phyloP scores from a whole-genome alignment of 2,329 filamentous ascomycete species.

The Fusarium sulawesiense region DNA sequence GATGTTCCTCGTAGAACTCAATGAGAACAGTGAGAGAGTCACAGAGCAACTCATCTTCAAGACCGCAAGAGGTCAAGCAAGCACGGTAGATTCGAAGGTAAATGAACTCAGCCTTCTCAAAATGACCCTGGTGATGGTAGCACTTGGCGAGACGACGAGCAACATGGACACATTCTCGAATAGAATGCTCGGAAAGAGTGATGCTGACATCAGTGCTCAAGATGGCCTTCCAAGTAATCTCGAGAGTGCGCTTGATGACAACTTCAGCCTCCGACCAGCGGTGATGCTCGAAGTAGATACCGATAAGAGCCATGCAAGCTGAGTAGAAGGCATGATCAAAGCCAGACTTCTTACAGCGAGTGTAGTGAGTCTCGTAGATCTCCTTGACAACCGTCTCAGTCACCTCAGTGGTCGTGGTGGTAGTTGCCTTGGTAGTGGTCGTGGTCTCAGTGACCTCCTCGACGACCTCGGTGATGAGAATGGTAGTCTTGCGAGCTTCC shows the following conservation, averaged over 20 bases:
- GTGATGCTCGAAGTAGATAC: slow-evolving; percentile 47
- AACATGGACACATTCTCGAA: slow-evolving; percentile 49
- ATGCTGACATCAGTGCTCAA: slow-evolving; percentile 47
- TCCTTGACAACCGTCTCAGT: slow-evolving; percentile 52
- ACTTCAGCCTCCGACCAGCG: slow-evolving; percentile 53
- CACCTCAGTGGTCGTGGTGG: slow-evolving; percentile 43
- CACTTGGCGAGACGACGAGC: slow-evolving; percentile 52
- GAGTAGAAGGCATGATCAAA: slow-evolving; percentile 52
- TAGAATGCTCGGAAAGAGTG: slow-evolving; percentile 48
- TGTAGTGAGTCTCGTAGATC: slow-evolving; percentile 52
- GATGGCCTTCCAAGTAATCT: slow-evolving; percentile 55
- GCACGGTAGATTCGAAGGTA: slow-evolving; percentile 54
- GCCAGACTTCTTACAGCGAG: slow-evolving; percentile 50
- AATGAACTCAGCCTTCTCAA: slow-evolving; percentile 54
- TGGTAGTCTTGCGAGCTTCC: slow-evolving; percentile 50
- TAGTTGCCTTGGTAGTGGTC: slow-evolving; percentile 50
- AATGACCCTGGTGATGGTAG: slow-evolving; percentile 50
- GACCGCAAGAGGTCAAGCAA: slow-evolving; percentile 47
- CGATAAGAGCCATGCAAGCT: slow-evolving; percentile 50
- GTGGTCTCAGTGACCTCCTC: slow-evolving; percentile 54
- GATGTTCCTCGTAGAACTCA: slow-evolving; percentile 50
- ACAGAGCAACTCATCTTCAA: slow-evolving; percentile 47
- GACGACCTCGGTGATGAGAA: slow-evolving; percentile 54
- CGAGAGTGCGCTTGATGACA: slow-evolving; percentile 51
- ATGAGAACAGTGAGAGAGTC: slow-evolving; percentile 48